Evolutionary conservation across 2,329 filamentous ascomycete species (phyloP).

Genomic region (Periglandula ipomoeae): DNA sequence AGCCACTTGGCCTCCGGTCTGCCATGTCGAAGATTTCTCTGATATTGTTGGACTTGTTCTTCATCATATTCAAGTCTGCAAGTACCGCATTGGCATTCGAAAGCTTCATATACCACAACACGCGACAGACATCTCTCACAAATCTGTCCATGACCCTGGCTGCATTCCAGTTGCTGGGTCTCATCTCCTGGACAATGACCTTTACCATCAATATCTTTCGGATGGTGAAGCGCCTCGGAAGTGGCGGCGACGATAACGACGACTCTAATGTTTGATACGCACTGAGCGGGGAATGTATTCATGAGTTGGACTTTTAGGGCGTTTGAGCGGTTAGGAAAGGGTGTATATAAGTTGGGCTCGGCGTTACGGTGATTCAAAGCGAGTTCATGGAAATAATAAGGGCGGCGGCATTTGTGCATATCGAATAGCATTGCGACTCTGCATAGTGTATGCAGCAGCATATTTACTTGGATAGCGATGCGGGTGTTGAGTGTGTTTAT

Average conservation of each 20-base stretch:
- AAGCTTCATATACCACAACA: constrained; percentile 55
- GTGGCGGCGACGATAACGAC: constrained; percentile 32
- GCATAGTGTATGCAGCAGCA: too few relatives aligned
- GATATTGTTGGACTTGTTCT: constrained; percentile 85
- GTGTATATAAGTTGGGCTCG: too few relatives aligned
- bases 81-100: constrained; percentile 87
- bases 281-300: background rate
- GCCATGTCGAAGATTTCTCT: constrained; percentile 80
- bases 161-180: constrained; percentile 67
- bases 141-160: constrained; percentile 61
- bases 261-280: constrained; percentile 3
- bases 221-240: constrained; percentile 51
- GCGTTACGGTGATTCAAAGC: too few relatives aligned
- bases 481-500: too few relatives aligned
- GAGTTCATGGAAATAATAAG: too few relatives aligned
- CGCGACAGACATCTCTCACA: constrained; percentile 29
- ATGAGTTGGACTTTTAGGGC: background rate
- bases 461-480: too few relatives aligned
- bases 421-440: too few relatives aligned
- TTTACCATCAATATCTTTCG: constrained; percentile 80
- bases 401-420: too few relatives aligned
- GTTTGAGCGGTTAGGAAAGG: background rate
- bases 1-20: constrained; percentile 78
- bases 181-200: constrained; percentile 84
- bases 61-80: constrained; percentile 94